These are phyloP conservation scores for Vicia sativa DNA, from an alignment of 306 rosid genomes.

Conservation along the genomic window DNA sequence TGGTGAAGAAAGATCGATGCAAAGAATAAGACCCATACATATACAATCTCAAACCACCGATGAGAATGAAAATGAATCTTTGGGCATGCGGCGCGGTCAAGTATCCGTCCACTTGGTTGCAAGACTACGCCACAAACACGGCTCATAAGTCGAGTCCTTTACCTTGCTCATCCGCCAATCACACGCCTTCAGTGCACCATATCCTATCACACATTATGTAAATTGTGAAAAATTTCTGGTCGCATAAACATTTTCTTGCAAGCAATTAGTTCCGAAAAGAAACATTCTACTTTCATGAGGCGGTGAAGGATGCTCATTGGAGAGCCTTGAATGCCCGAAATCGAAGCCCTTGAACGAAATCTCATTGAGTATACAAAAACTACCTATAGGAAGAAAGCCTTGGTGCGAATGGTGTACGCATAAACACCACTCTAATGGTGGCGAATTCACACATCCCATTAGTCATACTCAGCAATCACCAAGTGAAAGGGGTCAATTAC, in stretches of 20 bases:
- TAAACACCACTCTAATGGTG: not conserved
- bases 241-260: not conserved
- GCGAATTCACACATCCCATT: not conserved
- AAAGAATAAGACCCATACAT: not conserved
- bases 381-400: not conserved
- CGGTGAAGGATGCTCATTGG: not conserved
- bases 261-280: not conserved
- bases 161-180: not conserved
- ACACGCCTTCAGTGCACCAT: not conserved
- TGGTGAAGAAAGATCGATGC: not conserved
- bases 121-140: not conserved
- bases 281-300: not conserved
- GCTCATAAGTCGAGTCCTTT: not conserved
- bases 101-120: not conserved
- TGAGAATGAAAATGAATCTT: not conserved
- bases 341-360: not conserved
- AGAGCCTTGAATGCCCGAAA: not conserved
- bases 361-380: not conserved
- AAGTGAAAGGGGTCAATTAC: constrained; percentile 1
- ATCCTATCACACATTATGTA: not conserved
- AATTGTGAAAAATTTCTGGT: not conserved
- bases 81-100: not conserved
- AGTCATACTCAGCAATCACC: not conserved
- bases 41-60: not conserved
- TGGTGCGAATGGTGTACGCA: not conserved